Evolutionary conservation across 331 rosid species (phyloP).

Genomic region (Arachis monticola): DNA sequence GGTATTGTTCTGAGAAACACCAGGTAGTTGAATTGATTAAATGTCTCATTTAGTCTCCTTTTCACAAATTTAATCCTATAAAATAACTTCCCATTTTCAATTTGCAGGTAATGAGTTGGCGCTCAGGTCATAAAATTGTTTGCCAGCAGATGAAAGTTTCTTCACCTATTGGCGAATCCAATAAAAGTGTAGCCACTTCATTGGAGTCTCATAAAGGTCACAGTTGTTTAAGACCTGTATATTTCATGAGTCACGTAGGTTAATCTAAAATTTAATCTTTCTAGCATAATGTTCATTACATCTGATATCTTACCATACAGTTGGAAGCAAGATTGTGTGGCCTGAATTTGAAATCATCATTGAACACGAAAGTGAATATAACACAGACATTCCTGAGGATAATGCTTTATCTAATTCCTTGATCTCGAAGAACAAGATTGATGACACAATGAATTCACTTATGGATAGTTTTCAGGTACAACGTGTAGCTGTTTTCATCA

Average conservation of each 20-base stretch:
- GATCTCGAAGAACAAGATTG: constrained; percentile 52
- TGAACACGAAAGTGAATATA: constrained; percentile 67
- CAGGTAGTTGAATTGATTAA: constrained; percentile 55
- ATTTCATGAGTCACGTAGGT: neutral
- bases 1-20: constrained; percentile 92
- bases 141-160: constrained; percentile 59
- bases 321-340: constrained; percentile 65
- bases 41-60: constrained; percentile 7
- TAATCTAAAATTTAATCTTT: constrained; percentile 4
- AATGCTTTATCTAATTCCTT: constrained; percentile 44
- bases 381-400: constrained; percentile 41
- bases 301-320: constrained; percentile 43
- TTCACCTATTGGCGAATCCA: constrained; percentile 47
- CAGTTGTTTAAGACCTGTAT: constrained; percentile 19
- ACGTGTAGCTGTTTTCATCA: neutral
- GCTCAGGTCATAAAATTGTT: constrained; percentile 66
- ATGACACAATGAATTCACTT: constrained; percentile 53
- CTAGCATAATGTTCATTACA: constrained; percentile 29
- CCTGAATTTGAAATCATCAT: constrained; percentile 71
- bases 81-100: constrained; percentile 23
- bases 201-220: constrained; percentile 54
- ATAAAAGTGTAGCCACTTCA: constrained; percentile 33
- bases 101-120: constrained; percentile 69
- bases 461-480: constrained; percentile 60
- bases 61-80: constrained; percentile 7